These are phyloP conservation scores for Epichloe sibirici DNA, from an alignment of 2,329 filamentous ascomycete species.

Conservation along the genomic window DNA sequence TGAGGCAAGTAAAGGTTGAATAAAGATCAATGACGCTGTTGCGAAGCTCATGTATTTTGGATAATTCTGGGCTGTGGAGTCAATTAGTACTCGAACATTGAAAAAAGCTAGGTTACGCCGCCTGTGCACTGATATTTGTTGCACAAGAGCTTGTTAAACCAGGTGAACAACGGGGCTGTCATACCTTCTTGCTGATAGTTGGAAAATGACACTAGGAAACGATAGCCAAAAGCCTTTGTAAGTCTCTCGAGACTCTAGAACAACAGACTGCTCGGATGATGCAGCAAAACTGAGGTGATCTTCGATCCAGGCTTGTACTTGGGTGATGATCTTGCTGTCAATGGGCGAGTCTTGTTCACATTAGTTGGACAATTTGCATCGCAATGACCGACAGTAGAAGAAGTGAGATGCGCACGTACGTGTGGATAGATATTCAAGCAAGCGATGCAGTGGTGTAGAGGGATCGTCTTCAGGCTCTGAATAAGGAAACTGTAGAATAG, in stretches of 20 bases:
- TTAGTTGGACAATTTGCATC: neutral
- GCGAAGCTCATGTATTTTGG: conserved; percentile 16
- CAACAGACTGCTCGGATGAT: conserved; percentile 19
- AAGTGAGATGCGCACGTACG: conserved; percentile 12
- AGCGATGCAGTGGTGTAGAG: conserved; percentile 21
- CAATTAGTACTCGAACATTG: neutral
- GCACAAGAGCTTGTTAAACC: neutral
- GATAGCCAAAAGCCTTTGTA: conserved; percentile 38
- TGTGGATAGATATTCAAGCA: conserved; percentile 24
- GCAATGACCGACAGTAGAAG: neutral
- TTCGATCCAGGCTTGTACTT: conserved; percentile 38
- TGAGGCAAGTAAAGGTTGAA: conserved; percentile 32
- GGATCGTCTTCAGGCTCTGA: conserved; percentile 19
- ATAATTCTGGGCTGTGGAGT: conserved; percentile 4
- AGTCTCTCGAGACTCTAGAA: conserved; percentile 30
- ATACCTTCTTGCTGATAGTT: conserved; percentile 27
- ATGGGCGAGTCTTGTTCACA: conserved; percentile 24
- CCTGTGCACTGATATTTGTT: neutral
- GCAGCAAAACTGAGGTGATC: conserved; percentile 31
- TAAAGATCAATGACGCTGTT: conserved; percentile 24
- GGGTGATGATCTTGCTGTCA: conserved; percentile 31
- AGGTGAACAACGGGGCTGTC: conserved; percentile 8
- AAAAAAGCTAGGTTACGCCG: neutral
- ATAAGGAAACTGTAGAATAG: conserved; percentile 35
- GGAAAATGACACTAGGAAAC: conserved; percentile 36